A percentile compares a stretch with the other conserved stretches of the same genome.
These are phyloP conservation scores for Yamadazyma triangularis DNA, from an alignment of 1,139 yeast genomes.

Conservation along the genomic window DNA sequence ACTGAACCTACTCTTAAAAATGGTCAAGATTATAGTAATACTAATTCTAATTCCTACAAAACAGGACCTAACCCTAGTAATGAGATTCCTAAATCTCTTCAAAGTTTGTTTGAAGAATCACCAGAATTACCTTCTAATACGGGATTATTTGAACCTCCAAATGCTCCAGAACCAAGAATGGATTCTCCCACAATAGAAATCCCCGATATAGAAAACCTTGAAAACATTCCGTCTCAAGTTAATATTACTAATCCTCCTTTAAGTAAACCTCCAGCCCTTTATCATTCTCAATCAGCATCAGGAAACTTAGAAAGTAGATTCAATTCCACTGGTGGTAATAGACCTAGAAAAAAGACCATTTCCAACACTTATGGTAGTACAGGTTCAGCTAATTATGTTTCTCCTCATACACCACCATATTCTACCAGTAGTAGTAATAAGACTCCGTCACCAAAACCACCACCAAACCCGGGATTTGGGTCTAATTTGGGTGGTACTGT, in stretches of 20 bases:
- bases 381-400: slow-evolving; percentile 6
- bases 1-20: slow-evolving; percentile 27
- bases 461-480: slow-evolving; percentile 19
- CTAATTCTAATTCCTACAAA: slow-evolving; percentile 5
- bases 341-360: slow-evolving; percentile 38
- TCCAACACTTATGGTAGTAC: slow-evolving; percentile 28
- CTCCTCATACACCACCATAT: slow-evolving; percentile 39
- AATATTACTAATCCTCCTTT: slow-evolving; percentile 20
- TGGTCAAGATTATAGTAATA: too few species aligned
- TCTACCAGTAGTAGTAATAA: slow-evolving; percentile 15
- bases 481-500: too few species aligned
- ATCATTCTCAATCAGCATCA: slow-evolving; percentile 48
- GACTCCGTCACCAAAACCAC: slow-evolving; percentile 41
- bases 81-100: slow-evolving; percentile 68
- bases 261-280: slow-evolving; percentile 44
- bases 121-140: slow-evolving; percentile 9
- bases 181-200: slow-evolving; percentile 46
- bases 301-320: slow-evolving; percentile 37
- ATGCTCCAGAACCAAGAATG: slow-evolving; percentile 15
- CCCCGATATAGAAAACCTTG: slow-evolving; percentile 41
- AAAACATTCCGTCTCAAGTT: slow-evolving; percentile 14
- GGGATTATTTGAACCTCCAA: slow-evolving; percentile 14
- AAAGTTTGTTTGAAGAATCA: slow-evolving; percentile 60
- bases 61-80: slow-evolving; percentile 12
- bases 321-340: slow-evolving; percentile 15